Base-by-base conservation (phyloP, 805 yeast species). In the Saturnispora kantuleensis region DNA sequence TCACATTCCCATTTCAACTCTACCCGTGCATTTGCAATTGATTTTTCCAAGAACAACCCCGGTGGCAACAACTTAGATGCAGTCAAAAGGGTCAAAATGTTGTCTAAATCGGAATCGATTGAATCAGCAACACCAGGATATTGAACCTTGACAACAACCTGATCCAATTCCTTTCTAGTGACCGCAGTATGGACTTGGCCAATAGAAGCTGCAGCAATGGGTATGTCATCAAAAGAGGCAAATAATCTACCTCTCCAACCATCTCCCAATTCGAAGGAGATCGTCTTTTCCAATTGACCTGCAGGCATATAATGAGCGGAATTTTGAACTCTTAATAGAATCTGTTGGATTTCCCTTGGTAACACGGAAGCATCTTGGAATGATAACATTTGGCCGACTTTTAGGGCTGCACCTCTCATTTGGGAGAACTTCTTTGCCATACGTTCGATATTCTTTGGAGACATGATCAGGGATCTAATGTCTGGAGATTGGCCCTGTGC, bases 401-500 rank as follows among this genome's bases (percentile, higher is more conserved):
- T 93, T 58, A 93, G 70, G 3, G 98, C 98, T 2, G 97, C 98
- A n/a, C 98, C 98, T 58, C 98, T 75, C 98, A 93, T 93, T 57
- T 85, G 79, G 42, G 93, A 77, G 54, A 93, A 78, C 60, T 87
- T 88, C 54, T 77, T 79, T 10, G 95, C 95, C 69, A 93, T 77
- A 43, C 94, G 64, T 55, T 90, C 96, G 36, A 93, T 79, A 61
- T 90, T 93, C 13, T 76, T 74, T 6, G 95, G 89, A 3, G 85
- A 81, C 54, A 93, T 68, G 2, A 94, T 68, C 37, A 87, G 59
- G 2, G 75, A 69, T 49, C 74, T 75, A 60, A 80, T 59, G 31
- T 74, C 63, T 7, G 80, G 69, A 0, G 68, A 55, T 13, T 68
- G 60, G 4, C 66, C 59, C 17, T 69, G 59, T 0, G 84, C 81